These are phyloP conservation scores for Xylaria multiplex DNA, from an alignment of 2,329 filamentous ascomycete species.

Conservation along the genomic window DNA sequence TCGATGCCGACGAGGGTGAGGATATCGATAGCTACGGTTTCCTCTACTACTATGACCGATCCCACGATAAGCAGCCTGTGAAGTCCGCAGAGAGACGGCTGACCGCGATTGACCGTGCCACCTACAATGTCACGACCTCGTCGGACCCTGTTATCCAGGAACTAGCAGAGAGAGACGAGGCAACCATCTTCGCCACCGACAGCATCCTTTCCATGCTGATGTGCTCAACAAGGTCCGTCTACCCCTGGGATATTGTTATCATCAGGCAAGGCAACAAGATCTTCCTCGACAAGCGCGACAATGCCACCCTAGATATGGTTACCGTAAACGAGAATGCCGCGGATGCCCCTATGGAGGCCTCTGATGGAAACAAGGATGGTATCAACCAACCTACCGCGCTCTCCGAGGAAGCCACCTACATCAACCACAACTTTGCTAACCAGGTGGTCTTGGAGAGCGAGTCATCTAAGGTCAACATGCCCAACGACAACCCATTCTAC, in stretches of 20 bases:
- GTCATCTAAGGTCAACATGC: conserved; percentile 81
- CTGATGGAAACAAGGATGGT: conserved; percentile 90
- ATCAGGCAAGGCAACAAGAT: conserved; percentile 93
- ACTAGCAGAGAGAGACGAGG: conserved; percentile 93
- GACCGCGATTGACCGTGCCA: conserved; percentile 88
- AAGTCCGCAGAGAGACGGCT: conserved; percentile 90
- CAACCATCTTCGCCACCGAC: conserved; percentile 95
- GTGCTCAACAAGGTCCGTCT: conserved; percentile 95
- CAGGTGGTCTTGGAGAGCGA: conserved; percentile 91
- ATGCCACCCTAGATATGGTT: conserved; percentile 93
- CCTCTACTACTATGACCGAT: conserved; percentile 97
- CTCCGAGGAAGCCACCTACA: conserved; percentile 97
- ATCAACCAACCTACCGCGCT: conserved; percentile 95
- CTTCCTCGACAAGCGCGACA: conserved; percentile 98
- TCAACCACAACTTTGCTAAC: conserved; percentile 99
- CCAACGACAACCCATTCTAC: conserved; percentile 96
- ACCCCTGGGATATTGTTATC: conserved; percentile 98
- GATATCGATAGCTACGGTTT: conserved; percentile 96
- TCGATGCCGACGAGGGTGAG: conserved; percentile 94
- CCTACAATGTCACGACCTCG: conserved; percentile 98
- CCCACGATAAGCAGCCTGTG: conserved; percentile 91
- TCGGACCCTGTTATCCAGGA: conserved; percentile 97
- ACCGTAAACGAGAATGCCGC: conserved; percentile 99
- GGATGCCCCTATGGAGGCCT: conserved; percentile 90
- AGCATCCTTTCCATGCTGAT: conserved; percentile 99